Conservation (phyloP, 768 basidiomycete genomes). For the Mycena filopes region DNA sequence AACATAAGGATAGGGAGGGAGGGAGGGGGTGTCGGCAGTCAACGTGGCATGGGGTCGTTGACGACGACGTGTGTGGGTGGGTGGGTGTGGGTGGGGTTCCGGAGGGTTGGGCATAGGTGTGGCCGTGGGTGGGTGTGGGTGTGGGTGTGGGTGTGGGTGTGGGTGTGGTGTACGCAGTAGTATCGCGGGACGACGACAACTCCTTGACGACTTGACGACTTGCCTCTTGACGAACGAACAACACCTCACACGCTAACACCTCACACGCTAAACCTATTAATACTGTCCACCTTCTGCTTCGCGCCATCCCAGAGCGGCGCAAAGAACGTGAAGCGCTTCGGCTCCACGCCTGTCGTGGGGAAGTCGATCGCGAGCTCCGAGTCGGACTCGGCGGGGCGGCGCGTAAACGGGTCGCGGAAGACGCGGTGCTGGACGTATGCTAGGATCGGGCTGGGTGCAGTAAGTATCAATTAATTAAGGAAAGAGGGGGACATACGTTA, state of each 20-base stretch:
- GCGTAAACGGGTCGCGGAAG: slow-evolving; percentile 62
- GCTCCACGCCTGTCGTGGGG: slow-evolving; percentile 22
- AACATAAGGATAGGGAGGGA: neutral
- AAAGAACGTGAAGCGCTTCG: slow-evolving; percentile 37
- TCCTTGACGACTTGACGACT: too few relatives aligned
- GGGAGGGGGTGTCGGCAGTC: neutral
- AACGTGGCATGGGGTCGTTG: neutral
- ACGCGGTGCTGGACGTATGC: slow-evolving; percentile 63
- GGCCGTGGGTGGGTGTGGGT: too few relatives aligned
- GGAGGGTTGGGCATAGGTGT: too few relatives aligned
- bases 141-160: neutral
- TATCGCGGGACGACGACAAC: too few relatives aligned
- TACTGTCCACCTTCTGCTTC: slow-evolving; percentile 25
- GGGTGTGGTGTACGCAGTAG: neutral
- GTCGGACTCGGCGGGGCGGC: slow-evolving; percentile 39
- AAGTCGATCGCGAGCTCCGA: slow-evolving; percentile 34
- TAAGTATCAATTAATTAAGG: slow-evolving; percentile 9
- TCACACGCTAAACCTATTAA: slow-evolving; percentile 44
- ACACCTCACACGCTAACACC: too few relatives aligned
- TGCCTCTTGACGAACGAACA: too few relatives aligned
- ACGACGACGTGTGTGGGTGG: neutral
- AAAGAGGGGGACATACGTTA: slow-evolving; percentile 60
- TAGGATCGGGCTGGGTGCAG: slow-evolving; percentile 49
- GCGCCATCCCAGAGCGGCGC: slow-evolving; percentile 40
- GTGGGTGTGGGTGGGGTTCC: too few relatives aligned